phyloP scores from a whole-genome alignment of 345 rosid genomes.

The Eucalyptus regnans region DNA sequence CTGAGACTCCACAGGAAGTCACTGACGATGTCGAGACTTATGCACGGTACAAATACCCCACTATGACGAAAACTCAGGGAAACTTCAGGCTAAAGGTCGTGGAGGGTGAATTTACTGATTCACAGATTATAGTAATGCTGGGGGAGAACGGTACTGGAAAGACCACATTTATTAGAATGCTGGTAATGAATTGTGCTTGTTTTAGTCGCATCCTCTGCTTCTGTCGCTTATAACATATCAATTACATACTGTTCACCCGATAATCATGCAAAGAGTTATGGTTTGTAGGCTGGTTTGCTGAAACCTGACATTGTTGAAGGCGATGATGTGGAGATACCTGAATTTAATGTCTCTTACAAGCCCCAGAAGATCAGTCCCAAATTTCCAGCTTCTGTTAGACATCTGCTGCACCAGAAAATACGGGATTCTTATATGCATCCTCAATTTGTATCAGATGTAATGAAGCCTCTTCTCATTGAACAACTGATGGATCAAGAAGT shows the following conservation, averaged over 20 bases:
- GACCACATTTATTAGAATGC: constrained; percentile 96
- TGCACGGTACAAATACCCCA: constrained; percentile 89
- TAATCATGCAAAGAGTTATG: neutral
- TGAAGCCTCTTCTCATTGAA: constrained; percentile 97
- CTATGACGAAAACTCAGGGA: constrained; percentile 89
- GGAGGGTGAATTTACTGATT: constrained; percentile 99
- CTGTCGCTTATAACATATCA: neutral
- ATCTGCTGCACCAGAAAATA: constrained; percentile 75
- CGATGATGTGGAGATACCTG: constrained; percentile 81
- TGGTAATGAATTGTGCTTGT: constrained; percentile 33
- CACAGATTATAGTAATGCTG: constrained; percentile 94
- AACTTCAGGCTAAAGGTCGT: constrained; percentile 60
- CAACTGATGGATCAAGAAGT: constrained; percentile 97
- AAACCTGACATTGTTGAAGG: constrained; percentile 76
- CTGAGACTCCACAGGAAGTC: constrained; percentile 94
- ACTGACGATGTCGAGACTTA: constrained; percentile 90
- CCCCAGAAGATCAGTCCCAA: constrained; percentile 96
- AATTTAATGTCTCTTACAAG: constrained; percentile 94
- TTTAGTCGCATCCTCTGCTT: neutral
- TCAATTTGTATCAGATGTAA: constrained; percentile 93
- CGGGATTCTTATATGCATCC: constrained; percentile 94
- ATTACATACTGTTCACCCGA: neutral
- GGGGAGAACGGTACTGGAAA: constrained; percentile 99
- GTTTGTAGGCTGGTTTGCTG: constrained; percentile 75
- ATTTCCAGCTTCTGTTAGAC: constrained; percentile 67